These are phyloP conservation scores for Teratosphaeria zuluensis DNA, from an alignment of 2,329 filamentous ascomycete species.

Conservation along the genomic window DNA sequence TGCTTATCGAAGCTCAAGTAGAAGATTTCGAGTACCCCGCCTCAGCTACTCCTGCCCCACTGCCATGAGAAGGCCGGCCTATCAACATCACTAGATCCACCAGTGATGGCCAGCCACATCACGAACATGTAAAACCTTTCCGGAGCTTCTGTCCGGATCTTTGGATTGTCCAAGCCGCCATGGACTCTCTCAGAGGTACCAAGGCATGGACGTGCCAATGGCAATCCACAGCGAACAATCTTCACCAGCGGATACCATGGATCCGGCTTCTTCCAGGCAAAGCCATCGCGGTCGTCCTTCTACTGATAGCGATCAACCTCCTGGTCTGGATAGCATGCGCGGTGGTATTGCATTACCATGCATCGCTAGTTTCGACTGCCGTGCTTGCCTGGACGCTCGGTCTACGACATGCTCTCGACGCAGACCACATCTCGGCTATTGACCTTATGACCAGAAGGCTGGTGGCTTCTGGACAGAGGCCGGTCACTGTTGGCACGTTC, in stretches of 20 bases:
- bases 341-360: slow-evolving; percentile 40
- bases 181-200: not conserved
- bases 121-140: not conserved
- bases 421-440: slow-evolving; percentile 89
- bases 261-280: slow-evolving; percentile 47
- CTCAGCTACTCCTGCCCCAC: slow-evolving; percentile 1
- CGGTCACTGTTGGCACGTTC: slow-evolving; percentile 87
- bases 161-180: not conserved
- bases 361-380: slow-evolving; percentile 63
- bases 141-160: not conserved
- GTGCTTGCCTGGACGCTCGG: slow-evolving; percentile 82
- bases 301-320: slow-evolving; percentile 45
- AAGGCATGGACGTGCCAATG: slow-evolving; percentile 6
- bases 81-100: not conserved
- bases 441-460: slow-evolving; percentile 89
- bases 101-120: not conserved
- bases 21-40: slow-evolving; percentile 8
- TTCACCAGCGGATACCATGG: slow-evolving; percentile 45
- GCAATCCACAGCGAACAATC: slow-evolving; percentile 19
- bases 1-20: slow-evolving; percentile 52
- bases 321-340: slow-evolving; percentile 50
- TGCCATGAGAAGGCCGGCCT: not conserved
- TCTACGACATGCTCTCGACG: slow-evolving; percentile 88
- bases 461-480: slow-evolving; percentile 72
- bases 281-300: slow-evolving; percentile 47